Base-by-base conservation (phyloP, 2,329 filamentous ascomycete species). In the Cordyceps tenuipes region DNA sequence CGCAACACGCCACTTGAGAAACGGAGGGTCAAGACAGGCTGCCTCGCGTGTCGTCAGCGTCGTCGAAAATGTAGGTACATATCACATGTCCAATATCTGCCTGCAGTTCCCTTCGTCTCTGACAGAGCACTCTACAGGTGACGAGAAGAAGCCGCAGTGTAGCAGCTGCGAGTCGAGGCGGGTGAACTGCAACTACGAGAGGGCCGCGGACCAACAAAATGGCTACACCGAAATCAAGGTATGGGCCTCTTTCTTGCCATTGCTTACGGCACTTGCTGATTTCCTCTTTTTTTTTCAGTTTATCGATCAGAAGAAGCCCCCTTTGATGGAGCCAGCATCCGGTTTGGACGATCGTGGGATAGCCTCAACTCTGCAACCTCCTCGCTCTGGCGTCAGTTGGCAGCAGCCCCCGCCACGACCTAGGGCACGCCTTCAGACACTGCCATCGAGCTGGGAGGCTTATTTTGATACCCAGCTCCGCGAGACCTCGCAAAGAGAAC, bases 1-100 rank as follows among this genome's bases (percentile, higher is more conserved):
- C 61, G 64, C 26, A 57, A 58, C 39, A 63, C 59, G 41, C 64
- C 64, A 17, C 62, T 63, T 34, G 55, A 62, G 41, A 65, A 64
- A 48, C 62, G 64, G 46, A 62, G 64, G 29, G 64, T 66, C 19
- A 63, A 62, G n/a, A 66, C 64, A 23, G 64, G 63, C 8, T 66
- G 64, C 31, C 34, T 65, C 29, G 59, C 61, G 12, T 66, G 64
- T 50, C 62, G 64, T 39, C 63, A 62, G 52, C 51, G 64, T 43
- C 60, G 64, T 39, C 58, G 64, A 36, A 66, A 66, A 57, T 66
- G 64, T 63, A 63, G 39, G 5, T 3, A 43, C 12, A 21, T 44
- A 5, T 3, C 46, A 13, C 26, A 21, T 21, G 12, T 6, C 36
- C 15, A 3, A 29, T 23, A 17, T 26, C n/a, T 21, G 15, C 1